Base-by-base conservation (phyloP, 495 filamentous ascomycete genomes). In the Penicillium nucicola region DNA sequence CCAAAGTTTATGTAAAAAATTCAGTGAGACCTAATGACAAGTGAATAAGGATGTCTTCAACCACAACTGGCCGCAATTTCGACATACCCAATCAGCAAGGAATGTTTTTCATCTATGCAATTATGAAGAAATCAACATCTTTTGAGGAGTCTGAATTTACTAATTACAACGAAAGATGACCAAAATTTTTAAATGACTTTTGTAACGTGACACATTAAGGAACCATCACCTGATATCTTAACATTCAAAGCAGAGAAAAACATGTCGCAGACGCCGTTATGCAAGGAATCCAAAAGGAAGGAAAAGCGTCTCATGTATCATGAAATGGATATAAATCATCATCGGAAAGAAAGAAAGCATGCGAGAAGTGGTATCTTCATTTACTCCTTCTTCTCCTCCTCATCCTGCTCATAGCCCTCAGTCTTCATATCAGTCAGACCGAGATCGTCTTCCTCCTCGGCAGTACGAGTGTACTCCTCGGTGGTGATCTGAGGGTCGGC, bases 361-460 rank as follows among this genome's bases (percentile, higher is more conserved):
- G 14, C 15, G 17, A 1, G 25, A 9, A 13, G 31, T 40, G 18
- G 22, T 28, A 39, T 34, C 17, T 25, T 35, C 37, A 32, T 36
- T 60, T 62, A 35, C n/a, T 61, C 53, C 48, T 67, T 55, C 40
- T 63, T 47, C 23, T 65, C 53, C 50, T 72, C 58, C 1, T 36
- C 53, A 57, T 80, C 81, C 37, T 81, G 74, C 61, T 86, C 89
- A 70, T 97, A 97, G 0, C 82, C 84, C 62, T 96, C 90, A 0
- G 84, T 86, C 77, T 91, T 95, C 84, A 98, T 97, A 61, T 97
- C 92, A 34, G 68, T 81, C 55, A 97, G 71, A 0, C 93, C 93
- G 17, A 98, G 73, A 30, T 96, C 86, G 56, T 97, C 95, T 65
- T 93, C 85, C 65, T 97, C 95, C 67, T 96, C 85, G 0, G 84